Base-by-base conservation (phyloP, 305 asterid genomes). In the Nicotiana rustica region DNA sequence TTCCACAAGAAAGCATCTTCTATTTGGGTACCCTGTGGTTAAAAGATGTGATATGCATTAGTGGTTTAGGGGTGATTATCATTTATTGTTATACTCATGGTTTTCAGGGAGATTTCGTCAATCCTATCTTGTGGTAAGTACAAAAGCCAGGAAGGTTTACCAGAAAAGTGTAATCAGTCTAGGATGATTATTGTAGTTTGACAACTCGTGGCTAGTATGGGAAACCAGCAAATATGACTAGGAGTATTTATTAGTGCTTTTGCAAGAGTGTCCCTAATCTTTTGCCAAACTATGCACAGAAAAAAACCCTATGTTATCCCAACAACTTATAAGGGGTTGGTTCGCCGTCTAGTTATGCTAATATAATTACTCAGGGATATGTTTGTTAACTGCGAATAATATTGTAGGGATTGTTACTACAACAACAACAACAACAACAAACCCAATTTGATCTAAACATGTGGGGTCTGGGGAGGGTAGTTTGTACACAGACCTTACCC, bases 141-240 rank as follows among this genome's bases (percentile, higher is more conserved):
- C 44, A 49, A 31, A 73, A 49, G 64, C 62, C 29, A 49, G 62
- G 21, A 21, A 6, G 25, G 64, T 73, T 47, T 73, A 73, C 64
- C 25, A 25, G 79, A 73, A 13, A 14, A 49, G 8, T 73, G 44
- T 73, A 21, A 49, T 25, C 5, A 13, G 41, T 33, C 64, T 73
- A 73, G n/a, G 59, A 52, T 52, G 79, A 49, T 49, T 49, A 49
- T 49, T 49, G 64, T 49, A 49, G 62, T 52, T 47, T 73, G 79
- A 73, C 25, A 47, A 49, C 79, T 47, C 21, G 4, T 21, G 41
- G 61, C 25, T 71, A 21, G 59, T 21, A 14, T 25, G 62, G 61
- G 35, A 73, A 71, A 13, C 79, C 18, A 19, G 19, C 35, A 44
- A 71, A 70, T 70, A 70, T 70, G 35, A 70, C 21, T 41, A 19